Evolutionary conservation across 305 asterid species (phyloP).

Genomic region (Rubia peregrina): DNA sequence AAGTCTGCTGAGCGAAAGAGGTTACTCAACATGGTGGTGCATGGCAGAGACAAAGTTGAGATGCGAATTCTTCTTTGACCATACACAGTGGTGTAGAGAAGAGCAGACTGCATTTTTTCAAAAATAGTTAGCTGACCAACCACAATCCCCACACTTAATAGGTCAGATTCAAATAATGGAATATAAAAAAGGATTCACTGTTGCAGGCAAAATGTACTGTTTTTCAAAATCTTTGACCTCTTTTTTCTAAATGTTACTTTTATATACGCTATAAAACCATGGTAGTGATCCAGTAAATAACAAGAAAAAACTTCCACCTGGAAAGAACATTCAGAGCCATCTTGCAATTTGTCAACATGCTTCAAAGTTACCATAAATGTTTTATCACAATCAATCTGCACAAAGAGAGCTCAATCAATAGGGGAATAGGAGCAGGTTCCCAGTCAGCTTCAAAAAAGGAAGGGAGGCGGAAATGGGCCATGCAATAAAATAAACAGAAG

Average conservation of each 20-base stretch:
- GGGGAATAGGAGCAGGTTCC: conserved; percentile 12
- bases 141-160: background rate
- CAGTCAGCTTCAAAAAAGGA: background rate
- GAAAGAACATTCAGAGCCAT: conserved; percentile 78
- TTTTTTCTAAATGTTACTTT: no score
- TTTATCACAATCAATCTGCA: conserved; percentile 91
- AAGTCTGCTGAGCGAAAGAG: conserved; percentile 81
- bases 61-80: conserved; percentile 92
- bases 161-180: background rate
- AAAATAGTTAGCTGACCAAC: conserved; percentile 21
- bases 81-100: conserved; percentile 69
- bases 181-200: background rate
- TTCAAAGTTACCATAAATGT: conserved; percentile 80
- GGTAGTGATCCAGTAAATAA: background rate
- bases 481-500: background rate
- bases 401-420: conserved; percentile 19
- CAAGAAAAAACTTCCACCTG: conserved; percentile 41
- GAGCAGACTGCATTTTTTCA: conserved; percentile 52
- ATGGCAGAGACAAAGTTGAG: conserved; percentile 74
- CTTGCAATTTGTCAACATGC: conserved; percentile 90
- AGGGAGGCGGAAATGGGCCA: background rate
- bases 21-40: conserved; percentile 71
- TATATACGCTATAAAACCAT: background rate
- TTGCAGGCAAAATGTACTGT: background rate
- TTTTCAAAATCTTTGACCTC: background rate